Percentiles rank a stretch among this genome's conserved stretches.
These are phyloP conservation scores for Wickerhamomyces bovis DNA, from an alignment of 805 yeast species.

Conservation along the genomic window DNA sequence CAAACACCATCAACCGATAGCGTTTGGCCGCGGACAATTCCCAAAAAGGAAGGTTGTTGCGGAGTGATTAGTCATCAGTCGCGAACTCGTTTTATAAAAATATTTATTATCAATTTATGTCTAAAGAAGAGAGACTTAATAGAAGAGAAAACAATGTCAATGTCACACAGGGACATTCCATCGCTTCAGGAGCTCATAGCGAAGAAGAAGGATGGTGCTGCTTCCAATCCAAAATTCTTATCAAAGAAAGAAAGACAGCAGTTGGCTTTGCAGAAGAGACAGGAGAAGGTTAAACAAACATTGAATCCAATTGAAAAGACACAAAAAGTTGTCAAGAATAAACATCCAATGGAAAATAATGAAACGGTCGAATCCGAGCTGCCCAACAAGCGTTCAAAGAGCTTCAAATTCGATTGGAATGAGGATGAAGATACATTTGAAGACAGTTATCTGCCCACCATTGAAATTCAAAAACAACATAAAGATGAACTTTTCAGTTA, in stretches of 20 bases:
- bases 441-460: neutral
- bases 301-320: neutral
- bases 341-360: neutral
- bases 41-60: neutral
- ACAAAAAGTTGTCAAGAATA: slow-evolving; percentile 1
- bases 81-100: neutral
- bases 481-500: neutral
- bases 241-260: slow-evolving; percentile 39
- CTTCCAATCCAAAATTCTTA: slow-evolving; percentile 36
- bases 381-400: slow-evolving; percentile 14
- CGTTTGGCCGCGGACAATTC: slow-evolving; percentile 1
- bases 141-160: neutral
- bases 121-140: too few species aligned
- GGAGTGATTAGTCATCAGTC: neutral
- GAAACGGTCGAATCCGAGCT: neutral
- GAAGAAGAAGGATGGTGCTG: slow-evolving; percentile 13
- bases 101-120: neutral
- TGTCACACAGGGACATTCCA: slow-evolving; percentile 25
- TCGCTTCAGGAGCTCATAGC: slow-evolving; percentile 32
- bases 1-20: slow-evolving; percentile 1
- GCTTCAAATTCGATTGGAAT: slow-evolving; percentile 68
- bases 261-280: slow-evolving; percentile 12
- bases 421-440: slow-evolving; percentile 57
- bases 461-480: neutral
- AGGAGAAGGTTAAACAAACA: slow-evolving; percentile 6